A percentile compares a stretch with the other conserved stretches of the same genome.
Evolutionary conservation across 2,329 filamentous ascomycete species (phyloP).

Genomic region (Colletotrichum agaves): DNA sequence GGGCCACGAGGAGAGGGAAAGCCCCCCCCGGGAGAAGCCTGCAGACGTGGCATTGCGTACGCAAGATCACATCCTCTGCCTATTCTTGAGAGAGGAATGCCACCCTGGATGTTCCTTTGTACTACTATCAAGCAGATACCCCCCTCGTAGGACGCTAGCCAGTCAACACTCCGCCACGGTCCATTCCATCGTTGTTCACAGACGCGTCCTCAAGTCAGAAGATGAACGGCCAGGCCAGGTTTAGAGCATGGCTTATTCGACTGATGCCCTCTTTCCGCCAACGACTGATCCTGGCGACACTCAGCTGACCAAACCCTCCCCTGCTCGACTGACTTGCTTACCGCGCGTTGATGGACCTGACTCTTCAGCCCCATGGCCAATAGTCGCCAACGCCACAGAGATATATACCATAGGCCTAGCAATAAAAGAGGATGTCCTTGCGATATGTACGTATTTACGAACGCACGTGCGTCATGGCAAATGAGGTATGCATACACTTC

Average conservation of each 20-base stretch:
- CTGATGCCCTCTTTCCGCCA: no score
- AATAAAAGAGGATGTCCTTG: neutral
- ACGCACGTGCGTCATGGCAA: neutral
- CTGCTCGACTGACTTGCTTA: neutral
- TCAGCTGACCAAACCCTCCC: neutral
- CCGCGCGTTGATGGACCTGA: neutral
- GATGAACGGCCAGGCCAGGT: no score
- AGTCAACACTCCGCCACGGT: neutral
- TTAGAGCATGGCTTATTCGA: no score
- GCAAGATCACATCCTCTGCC: neutral
- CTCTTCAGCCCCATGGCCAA: constrained; percentile 1
- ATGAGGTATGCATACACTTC: neutral
- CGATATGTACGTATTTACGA: neutral
- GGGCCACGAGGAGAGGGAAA: neutral
- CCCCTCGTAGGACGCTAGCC: neutral
- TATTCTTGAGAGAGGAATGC: neutral
- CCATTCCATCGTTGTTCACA: neutral
- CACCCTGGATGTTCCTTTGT: neutral
- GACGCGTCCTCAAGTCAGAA: no score
- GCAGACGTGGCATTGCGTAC: neutral
- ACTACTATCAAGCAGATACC: constrained; percentile 11
- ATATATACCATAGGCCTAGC: neutral
- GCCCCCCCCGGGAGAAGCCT: no score
- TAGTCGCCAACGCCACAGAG: neutral
- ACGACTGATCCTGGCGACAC: no score